phyloP scores from a whole-genome alignment of 805 yeast genomes.

The Monosporozyma servazzii region DNA sequence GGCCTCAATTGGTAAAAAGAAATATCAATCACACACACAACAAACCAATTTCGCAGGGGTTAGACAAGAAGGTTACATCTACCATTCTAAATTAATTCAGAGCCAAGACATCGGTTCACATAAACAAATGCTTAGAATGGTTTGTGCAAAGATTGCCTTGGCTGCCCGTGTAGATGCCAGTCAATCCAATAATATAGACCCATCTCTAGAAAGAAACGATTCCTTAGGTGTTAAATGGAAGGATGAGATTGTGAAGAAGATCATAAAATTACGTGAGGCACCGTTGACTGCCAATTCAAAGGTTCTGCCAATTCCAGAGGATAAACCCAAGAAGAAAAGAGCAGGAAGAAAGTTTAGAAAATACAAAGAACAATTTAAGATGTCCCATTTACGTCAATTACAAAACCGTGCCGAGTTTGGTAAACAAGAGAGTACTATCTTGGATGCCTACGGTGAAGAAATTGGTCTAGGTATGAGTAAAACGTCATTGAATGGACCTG shows the following conservation, averaged over 20 bases:
- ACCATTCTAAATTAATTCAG: constrained; percentile 49
- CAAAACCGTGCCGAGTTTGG: constrained; percentile 85
- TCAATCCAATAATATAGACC: constrained; percentile 14
- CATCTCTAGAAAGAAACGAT: constrained; percentile 33
- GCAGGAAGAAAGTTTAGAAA: constrained; percentile 80
- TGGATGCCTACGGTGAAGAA: constrained; percentile 69
- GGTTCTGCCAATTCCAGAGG: constrained; percentile 66
- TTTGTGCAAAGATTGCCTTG: constrained; percentile 68
- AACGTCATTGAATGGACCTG: constrained; percentile 13
- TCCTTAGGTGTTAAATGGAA: constrained; percentile 49
- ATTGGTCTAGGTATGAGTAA: constrained; percentile 69
- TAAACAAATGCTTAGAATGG: constrained; percentile 64
- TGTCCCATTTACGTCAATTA: constrained; percentile 73
- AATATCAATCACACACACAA: constrained; percentile 28
- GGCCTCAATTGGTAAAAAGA: constrained; percentile 59
- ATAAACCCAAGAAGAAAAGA: constrained; percentile 67
- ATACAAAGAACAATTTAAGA: constrained; percentile 67
- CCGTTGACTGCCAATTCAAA: constrained; percentile 65
- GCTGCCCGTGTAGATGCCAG: constrained; percentile 77
- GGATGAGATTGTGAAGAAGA: constrained; percentile 48
- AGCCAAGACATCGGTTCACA: constrained; percentile 48
- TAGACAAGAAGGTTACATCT: constrained; percentile 63
- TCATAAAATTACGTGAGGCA: constrained; percentile 67
- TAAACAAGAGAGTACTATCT: constrained; percentile 50
- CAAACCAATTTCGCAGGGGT: constrained; percentile 33